These are phyloP conservation scores for Flaveria sonorensis DNA, from an alignment of 129 eudicot genomes.

Conservation along the genomic window DNA sequence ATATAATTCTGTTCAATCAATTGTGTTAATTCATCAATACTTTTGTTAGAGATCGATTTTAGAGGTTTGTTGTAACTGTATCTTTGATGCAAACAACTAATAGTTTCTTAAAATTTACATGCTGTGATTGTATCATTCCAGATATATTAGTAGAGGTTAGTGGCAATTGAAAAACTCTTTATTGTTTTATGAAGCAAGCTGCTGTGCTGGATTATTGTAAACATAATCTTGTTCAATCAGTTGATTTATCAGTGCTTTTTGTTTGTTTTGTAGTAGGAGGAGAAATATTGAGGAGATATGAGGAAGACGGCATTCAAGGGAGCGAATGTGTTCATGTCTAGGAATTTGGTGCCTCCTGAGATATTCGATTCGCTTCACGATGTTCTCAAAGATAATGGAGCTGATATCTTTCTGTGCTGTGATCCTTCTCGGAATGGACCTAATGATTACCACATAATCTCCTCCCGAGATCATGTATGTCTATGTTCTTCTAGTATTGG, in stretches of 20 bases:
- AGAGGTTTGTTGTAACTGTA: no score
- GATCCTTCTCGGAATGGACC: slow-evolving; percentile 82
- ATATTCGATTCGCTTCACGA: slow-evolving; percentile 74
- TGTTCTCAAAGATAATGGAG: slow-evolving; percentile 82
- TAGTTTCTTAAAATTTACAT: no score
- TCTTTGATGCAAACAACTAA: no score
- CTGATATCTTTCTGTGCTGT: slow-evolving; percentile 73
- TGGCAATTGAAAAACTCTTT: no score
- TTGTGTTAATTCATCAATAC: no score
- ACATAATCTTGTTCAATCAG: not conserved
- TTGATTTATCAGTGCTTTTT: not conserved
- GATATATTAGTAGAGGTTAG: no score
- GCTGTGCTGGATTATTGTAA: not conserved
- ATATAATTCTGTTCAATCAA: no score
- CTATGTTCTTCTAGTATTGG: not conserved
- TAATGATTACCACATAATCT: slow-evolving; percentile 79
- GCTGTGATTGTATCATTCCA: no score
- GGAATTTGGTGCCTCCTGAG: slow-evolving; percentile 91
- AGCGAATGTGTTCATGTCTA: slow-evolving; percentile 85
- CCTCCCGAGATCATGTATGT: slow-evolving; percentile 68
- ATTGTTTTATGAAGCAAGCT: not conserved
- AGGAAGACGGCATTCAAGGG: slow-evolving; percentile 74
- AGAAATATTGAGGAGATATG: slow-evolving; percentile 33
- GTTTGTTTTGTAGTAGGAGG: not conserved
- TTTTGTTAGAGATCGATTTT: no score